Evolutionary conservation across 1,139 yeast species (phyloP).

Genomic region (Eremothecium cymbalariae): DNA sequence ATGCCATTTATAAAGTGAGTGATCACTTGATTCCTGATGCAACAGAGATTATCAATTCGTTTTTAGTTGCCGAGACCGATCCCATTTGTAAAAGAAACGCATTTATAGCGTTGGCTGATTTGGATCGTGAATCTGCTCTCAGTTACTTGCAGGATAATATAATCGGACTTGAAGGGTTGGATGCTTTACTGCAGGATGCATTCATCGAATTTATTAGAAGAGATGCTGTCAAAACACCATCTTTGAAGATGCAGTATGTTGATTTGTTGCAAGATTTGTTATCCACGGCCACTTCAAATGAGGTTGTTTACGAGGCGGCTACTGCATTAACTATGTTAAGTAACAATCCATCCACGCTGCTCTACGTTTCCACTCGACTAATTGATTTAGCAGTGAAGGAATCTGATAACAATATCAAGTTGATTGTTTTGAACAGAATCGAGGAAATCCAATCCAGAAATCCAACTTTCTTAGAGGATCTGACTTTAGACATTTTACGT

Average conservation of each 20-base stretch:
- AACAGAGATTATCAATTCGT: slow-evolving; percentile 66
- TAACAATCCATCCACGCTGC: slow-evolving; percentile 55
- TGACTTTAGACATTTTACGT: slow-evolving; percentile 78
- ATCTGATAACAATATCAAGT: slow-evolving; percentile 86
- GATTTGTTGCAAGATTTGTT: slow-evolving; percentile 65
- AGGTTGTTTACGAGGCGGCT: slow-evolving; percentile 90
- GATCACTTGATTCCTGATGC: slow-evolving; percentile 93
- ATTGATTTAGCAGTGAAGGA: slow-evolving; percentile 86
- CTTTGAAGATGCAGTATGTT: slow-evolving; percentile 63
- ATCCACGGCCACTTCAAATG: slow-evolving; percentile 58
- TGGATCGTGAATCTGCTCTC: slow-evolving; percentile 80
- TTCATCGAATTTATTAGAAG: slow-evolving; percentile 85
- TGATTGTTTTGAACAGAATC: slow-evolving; percentile 83
- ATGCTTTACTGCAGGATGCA: slow-evolving; percentile 79
- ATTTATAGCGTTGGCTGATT: slow-evolving; percentile 73
- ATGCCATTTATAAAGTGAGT: slow-evolving; percentile 72
- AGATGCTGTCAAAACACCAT: slow-evolving; percentile 60
- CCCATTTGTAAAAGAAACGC: slow-evolving; percentile 95
- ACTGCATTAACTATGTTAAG: slow-evolving; percentile 72
- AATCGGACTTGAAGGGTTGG: slow-evolving; percentile 56
- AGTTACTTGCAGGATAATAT: slow-evolving; percentile 70
- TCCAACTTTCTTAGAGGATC: slow-evolving; percentile 81
- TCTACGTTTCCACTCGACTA: slow-evolving; percentile 74
- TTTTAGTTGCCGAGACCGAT: slow-evolving; percentile 76
- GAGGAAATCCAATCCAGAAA: slow-evolving; percentile 63